These are phyloP conservation scores for Pisolithus orientalis DNA, from an alignment of 768 basidiomycete species.

Conservation along the genomic window DNA sequence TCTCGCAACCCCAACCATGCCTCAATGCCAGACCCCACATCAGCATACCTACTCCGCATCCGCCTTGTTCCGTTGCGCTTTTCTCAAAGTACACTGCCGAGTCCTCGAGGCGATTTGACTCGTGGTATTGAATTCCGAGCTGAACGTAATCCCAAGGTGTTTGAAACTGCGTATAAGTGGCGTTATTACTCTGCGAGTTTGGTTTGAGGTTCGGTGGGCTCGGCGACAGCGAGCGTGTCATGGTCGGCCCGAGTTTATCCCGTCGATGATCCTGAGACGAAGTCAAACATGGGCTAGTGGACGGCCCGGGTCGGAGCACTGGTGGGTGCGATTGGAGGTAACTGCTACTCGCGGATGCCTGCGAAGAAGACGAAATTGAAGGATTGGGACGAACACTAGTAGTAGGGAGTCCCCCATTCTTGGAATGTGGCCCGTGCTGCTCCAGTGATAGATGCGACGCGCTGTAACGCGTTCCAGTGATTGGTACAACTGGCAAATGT, in stretches of 20 bases:
- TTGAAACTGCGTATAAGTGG: slow-evolving; percentile 15
- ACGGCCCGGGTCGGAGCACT: slow-evolving; percentile 31
- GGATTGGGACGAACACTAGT: slow-evolving; percentile 12
- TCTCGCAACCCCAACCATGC: slow-evolving; percentile 83
- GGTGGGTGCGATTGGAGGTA: slow-evolving; percentile 30
- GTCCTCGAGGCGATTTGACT: slow-evolving; percentile 62
- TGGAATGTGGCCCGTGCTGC: not conserved
- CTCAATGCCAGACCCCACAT: slow-evolving; percentile 86
- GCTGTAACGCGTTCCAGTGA: slow-evolving; percentile 14
- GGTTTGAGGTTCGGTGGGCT: slow-evolving; percentile 12
- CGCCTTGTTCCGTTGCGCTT: slow-evolving; percentile 67
- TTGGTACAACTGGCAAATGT: slow-evolving; percentile 13
- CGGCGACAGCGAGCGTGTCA: slow-evolving; percentile 23
- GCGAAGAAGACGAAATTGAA: slow-evolving; percentile 10
- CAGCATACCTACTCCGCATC: slow-evolving; percentile 85
- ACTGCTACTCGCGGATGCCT: slow-evolving; percentile 3
- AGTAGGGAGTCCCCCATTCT: not conserved
- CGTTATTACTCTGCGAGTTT: slow-evolving; percentile 5
- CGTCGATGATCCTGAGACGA: slow-evolving; percentile 62
- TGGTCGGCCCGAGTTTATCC: slow-evolving; percentile 40
- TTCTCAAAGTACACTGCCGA: slow-evolving; percentile 72
- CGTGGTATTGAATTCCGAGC: slow-evolving; percentile 72
- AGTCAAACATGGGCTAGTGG: slow-evolving; percentile 46
- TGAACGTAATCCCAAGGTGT: slow-evolving; percentile 67
- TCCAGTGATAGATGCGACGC: not conserved